phyloP scores from a whole-genome alignment of 2,329 filamentous ascomycete species.

The Endocalyx cinctus region DNA sequence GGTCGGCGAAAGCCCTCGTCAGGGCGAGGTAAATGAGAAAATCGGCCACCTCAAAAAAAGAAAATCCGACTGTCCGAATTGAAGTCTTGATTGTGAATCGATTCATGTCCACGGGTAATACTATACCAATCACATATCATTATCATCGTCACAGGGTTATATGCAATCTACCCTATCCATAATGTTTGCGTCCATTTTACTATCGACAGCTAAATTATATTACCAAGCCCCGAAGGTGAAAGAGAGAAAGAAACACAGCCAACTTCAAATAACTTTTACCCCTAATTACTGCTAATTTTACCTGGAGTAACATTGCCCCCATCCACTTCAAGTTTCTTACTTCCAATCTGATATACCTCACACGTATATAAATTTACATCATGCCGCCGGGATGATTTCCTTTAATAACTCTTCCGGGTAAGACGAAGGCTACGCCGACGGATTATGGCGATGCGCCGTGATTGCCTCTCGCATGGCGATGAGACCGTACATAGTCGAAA shows the following conservation, averaged over 20 bases:
- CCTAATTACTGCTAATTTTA: too few species aligned
- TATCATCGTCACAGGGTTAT: too few species aligned
- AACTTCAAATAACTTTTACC: not conserved
- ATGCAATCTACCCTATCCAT: too few species aligned
- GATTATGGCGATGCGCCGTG: slow-evolving; percentile 13
- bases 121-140: too few species aligned
- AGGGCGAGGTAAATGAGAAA: slow-evolving; percentile 22
- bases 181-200: too few species aligned
- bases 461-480: slow-evolving; percentile 42
- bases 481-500: slow-evolving; percentile 45
- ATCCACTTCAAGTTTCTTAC: not conserved
- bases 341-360: not conserved
- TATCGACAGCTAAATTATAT: too few species aligned
- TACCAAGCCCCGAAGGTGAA: too few species aligned
- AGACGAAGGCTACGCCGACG: slow-evolving; percentile 4
- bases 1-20: slow-evolving; percentile 18
- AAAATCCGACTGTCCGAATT: too few species aligned
- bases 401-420: not conserved
- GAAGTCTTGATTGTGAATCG: too few species aligned
- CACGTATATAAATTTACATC: not conserved
- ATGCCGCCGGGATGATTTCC: not conserved
- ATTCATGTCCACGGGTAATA: too few species aligned
- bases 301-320: not conserved
- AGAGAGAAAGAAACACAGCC: too few species aligned
- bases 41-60: slow-evolving; percentile 23